A percentile compares a stretch with the other conserved stretches of the same genome.
phyloP scores from a whole-genome alignment of 768 basidiomycete species.

The Mycena metata region DNA sequence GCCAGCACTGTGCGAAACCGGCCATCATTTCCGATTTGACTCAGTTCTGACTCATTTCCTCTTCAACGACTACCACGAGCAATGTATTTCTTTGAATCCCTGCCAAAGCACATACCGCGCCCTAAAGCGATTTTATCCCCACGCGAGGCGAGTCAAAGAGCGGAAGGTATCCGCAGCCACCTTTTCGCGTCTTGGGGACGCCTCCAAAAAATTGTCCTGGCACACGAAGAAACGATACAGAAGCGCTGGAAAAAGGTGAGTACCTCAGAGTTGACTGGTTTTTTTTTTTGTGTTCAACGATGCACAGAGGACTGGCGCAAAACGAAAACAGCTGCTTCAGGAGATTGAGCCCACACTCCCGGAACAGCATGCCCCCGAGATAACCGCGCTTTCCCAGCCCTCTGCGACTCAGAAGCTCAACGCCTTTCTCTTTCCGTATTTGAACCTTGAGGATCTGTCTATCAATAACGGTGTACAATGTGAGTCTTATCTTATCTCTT shows the following conservation, averaged over 20 bases:
- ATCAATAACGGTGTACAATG: slow-evolving; percentile 28
- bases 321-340: slow-evolving; percentile 8
- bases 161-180: not conserved
- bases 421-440: slow-evolving; percentile 22
- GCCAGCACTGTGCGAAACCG: too few species aligned
- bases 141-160: not conserved
- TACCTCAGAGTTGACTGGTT: not conserved
- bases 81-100: not conserved
- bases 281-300: not conserved
- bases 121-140: slow-evolving; percentile 9
- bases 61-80: too few species aligned
- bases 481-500: not conserved
- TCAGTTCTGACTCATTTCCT: too few species aligned
- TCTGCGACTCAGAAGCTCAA: not conserved
- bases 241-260: slow-evolving; percentile 32
- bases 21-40: too few species aligned
- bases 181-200: slow-evolving; percentile 12
- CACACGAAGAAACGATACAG: slow-evolving; percentile 24
- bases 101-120: not conserved
- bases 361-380: slow-evolving; percentile 20
- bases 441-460: slow-evolving; percentile 29
- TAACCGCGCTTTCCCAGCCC: not conserved
- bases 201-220: slow-evolving; percentile 6
- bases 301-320: slow-evolving; percentile 2
- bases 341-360: slow-evolving; percentile 5